phyloP scores from a whole-genome alignment of 306 rosid species.

The Boehmeria nivea region DNA sequence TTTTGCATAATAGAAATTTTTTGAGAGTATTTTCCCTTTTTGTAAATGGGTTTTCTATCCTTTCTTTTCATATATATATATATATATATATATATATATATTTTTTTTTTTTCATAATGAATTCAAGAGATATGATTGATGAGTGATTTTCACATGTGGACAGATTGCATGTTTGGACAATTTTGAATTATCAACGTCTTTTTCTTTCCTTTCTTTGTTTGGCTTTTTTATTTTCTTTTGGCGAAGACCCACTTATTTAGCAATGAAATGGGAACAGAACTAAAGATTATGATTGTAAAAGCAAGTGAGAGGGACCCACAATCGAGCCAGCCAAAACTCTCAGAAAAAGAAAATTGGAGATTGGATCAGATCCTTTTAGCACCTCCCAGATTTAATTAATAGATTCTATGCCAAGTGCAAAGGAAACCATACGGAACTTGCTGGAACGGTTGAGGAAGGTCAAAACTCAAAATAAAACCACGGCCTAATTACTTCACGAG shows the following conservation, averaged over 20 bases:
- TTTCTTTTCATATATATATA: no score
- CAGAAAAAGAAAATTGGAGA: background rate
- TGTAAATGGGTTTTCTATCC: no score
- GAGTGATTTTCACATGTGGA: conserved; percentile 34
- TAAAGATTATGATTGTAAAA: conserved; percentile 1
- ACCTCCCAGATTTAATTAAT: no score
- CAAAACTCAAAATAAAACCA: no score
- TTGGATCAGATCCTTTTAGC: conserved; percentile 1
- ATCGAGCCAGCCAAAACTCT: background rate
- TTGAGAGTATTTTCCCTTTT: no score
- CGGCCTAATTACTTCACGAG: no score
- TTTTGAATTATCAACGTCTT: background rate
- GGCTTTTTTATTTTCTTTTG: background rate
- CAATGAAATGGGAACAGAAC: background rate
- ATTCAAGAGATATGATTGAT: conserved; percentile 21
- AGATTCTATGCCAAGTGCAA: no score
- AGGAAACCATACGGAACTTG: no score
- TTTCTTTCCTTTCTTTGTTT: background rate
- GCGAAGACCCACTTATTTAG: background rate
- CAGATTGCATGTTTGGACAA: conserved; percentile 33
- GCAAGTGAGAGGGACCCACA: background rate
- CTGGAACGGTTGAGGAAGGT: no score
- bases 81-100: no score
- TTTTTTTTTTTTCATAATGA: no score
- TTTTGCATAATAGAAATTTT: background rate